Evolutionary conservation across 1,284 basidiomycete species (phyloP).

Genomic region (Sporisorium sorghi): DNA sequence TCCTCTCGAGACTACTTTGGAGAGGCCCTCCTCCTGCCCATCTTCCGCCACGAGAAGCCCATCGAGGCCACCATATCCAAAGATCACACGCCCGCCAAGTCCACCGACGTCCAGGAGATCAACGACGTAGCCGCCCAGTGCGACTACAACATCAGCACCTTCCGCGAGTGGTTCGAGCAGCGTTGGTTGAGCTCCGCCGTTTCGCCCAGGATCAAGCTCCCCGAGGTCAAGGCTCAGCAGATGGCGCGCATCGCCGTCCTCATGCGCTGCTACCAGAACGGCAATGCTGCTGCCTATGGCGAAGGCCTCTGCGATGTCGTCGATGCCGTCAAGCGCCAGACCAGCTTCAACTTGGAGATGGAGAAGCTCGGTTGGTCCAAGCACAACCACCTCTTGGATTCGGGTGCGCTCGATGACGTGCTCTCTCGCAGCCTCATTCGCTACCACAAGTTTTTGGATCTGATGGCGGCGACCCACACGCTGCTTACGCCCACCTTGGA

Average conservation of each 20-base stretch:
- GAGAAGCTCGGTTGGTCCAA: constrained; percentile 49
- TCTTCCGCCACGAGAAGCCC: constrained; percentile 41
- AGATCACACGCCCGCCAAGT: constrained; percentile 6
- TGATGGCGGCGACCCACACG: constrained; percentile 19
- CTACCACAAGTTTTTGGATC: constrained; percentile 53
- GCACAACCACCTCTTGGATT: constrained; percentile 26
- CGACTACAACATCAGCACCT: constrained; percentile 27
- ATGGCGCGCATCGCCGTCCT: constrained; percentile 40
- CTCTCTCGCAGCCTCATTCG: constrained; percentile 47
- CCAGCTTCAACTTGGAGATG: constrained; percentile 48
- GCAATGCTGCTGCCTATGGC: constrained; percentile 44
- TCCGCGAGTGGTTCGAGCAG: constrained; percentile 38
- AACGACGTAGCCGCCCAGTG: constrained; percentile 17
- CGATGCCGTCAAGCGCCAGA: constrained; percentile 47
- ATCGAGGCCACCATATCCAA: constrained; percentile 12
- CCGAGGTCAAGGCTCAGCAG: constrained; percentile 24
- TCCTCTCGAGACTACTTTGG: constrained; percentile 32
- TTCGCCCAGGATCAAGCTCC: constrained; percentile 17
- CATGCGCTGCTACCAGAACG: constrained; percentile 42
- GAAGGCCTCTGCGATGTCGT: constrained; percentile 46
- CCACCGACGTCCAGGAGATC: constrained; percentile 21
- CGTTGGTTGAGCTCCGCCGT: constrained; percentile 24
- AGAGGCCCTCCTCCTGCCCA: constrained; percentile 23
- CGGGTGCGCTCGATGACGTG: constrained; percentile 29
- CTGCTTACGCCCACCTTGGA: constrained; percentile 57